phyloP scores from a whole-genome alignment of 129 eudicot species.

The Flaveria robusta region DNA sequence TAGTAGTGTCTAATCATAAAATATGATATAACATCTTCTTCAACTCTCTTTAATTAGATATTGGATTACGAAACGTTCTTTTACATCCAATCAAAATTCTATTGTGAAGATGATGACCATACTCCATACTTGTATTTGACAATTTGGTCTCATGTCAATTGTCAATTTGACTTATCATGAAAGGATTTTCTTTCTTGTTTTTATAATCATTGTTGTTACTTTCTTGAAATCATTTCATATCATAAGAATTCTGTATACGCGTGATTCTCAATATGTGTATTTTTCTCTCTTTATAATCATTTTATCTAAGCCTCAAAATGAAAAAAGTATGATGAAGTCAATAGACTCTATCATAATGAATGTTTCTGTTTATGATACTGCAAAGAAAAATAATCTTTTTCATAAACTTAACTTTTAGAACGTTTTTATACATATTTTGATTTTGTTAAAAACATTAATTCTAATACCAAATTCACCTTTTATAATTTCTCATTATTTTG shows the following conservation, averaged over 20 bases:
- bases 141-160: background rate
- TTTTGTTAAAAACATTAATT: too few relatives aligned
- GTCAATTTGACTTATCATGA: constrained; percentile 1
- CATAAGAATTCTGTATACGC: background rate
- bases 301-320: background rate
- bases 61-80: background rate
- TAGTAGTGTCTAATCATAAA: background rate
- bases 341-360: background rate
- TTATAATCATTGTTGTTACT: background rate
- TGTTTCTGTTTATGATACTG: too few relatives aligned
- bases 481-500: too few relatives aligned
- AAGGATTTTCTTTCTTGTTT: background rate
- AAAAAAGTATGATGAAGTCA: background rate
- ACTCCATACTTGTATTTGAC: constrained; percentile 4
- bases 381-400: too few relatives aligned
- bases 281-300: constrained; percentile 1
- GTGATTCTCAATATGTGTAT: background rate
- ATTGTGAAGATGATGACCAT: background rate
- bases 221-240: constrained; percentile 1
- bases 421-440: too few relatives aligned
- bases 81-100: background rate
- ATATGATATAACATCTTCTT: background rate
- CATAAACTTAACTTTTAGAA: too few relatives aligned
- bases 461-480: too few relatives aligned
- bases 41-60: background rate